Evolutionary conservation across 2,329 filamentous ascomycete genomes (phyloP).

Genomic region (Alternaria gansuensis): DNA sequence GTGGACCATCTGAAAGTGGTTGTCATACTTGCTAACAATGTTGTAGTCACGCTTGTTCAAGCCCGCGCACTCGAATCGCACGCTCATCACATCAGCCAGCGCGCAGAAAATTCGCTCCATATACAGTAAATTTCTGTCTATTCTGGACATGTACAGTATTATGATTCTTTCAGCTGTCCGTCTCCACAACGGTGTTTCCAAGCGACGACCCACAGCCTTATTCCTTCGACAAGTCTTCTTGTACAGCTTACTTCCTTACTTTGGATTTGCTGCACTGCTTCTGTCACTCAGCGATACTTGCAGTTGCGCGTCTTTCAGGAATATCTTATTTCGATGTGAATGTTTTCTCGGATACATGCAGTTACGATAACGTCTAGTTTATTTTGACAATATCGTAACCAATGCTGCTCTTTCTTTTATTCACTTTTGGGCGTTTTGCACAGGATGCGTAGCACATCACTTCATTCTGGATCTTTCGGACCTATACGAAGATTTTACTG

Average conservation of each 20-base stretch:
- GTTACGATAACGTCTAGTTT: background rate
- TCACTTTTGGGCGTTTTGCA: slow-evolving; percentile 4
- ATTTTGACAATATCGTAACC: background rate
- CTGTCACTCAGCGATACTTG: background rate
- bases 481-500: background rate
- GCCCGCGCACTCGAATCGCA: slow-evolving; percentile 71
- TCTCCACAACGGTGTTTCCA: background rate
- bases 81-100: slow-evolving; percentile 69
- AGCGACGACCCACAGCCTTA: background rate
- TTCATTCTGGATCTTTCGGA: slow-evolving; percentile 3
- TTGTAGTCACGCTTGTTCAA: slow-evolving; percentile 72
- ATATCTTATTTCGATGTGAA: background rate
- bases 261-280: slow-evolving; percentile 1
- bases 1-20: slow-evolving; percentile 41
- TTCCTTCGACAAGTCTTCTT: slow-evolving; percentile 4
- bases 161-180: slow-evolving; percentile 2
- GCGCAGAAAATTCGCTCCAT: slow-evolving; percentile 61
- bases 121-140: slow-evolving; percentile 39
- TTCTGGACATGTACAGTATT: slow-evolving; percentile 33
- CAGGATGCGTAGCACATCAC: background rate
- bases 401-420: background rate
- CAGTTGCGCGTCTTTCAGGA: background rate
- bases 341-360: slow-evolving; percentile 1
- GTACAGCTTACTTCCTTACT: slow-evolving; percentile 13
- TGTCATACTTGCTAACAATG: slow-evolving; percentile 35